Conservation (phyloP, 441 rosid species). For the Euphorbia corollata region DNA sequence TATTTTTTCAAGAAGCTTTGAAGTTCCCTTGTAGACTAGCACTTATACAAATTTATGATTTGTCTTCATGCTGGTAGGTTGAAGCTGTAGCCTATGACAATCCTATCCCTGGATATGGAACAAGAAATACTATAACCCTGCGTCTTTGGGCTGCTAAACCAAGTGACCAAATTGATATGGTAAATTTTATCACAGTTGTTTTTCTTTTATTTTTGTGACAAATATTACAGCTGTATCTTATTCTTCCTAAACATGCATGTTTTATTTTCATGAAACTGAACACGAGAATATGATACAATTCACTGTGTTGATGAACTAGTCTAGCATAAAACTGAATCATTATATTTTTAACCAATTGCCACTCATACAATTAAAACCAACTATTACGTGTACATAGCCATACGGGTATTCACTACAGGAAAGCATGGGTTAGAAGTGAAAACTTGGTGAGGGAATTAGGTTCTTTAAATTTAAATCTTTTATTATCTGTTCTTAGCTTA, state of each 20-base stretch:
- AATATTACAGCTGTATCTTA: constrained; percentile 11
- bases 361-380: neutral
- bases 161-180: constrained; percentile 45
- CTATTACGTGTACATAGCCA: neutral
- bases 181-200: constrained; percentile 20
- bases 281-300: neutral
- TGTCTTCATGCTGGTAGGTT: constrained; percentile 32
- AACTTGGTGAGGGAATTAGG: neutral
- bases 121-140: constrained; percentile 43
- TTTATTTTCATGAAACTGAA: neutral
- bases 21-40: neutral
- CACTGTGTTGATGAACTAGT: neutral
- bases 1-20: neutral
- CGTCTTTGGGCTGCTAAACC: constrained; percentile 65
- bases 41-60: constrained; percentile 7
- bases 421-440: neutral
- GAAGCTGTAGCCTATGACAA: constrained; percentile 56
- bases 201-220: neutral
- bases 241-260: constrained; percentile 12
- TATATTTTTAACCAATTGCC: neutral
- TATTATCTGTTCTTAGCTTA: neutral
- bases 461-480: neutral
- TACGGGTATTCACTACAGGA: neutral
- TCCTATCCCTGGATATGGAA: constrained; percentile 54
- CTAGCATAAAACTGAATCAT: neutral